A percentile compares a stretch with the other conserved stretches of the same genome.
Conservation (phyloP, 1,284 basidiomycete species). For the Pseudomicrostroma phylloplanum region DNA sequence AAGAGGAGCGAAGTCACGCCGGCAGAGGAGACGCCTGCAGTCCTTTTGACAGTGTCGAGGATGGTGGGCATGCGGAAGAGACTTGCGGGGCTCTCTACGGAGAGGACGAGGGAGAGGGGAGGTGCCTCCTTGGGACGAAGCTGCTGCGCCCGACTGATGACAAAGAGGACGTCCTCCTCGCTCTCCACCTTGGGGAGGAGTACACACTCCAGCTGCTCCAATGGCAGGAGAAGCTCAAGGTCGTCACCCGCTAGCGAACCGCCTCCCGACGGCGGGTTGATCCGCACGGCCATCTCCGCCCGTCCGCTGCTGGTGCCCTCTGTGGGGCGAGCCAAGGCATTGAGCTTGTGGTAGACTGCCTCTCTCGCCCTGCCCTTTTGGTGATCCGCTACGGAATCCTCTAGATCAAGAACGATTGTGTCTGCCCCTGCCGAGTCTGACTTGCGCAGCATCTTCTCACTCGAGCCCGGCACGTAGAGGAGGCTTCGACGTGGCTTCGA, state of each 20-base stretch:
- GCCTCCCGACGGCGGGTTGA: slow-evolving; percentile 41
- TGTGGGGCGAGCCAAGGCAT: slow-evolving; percentile 14
- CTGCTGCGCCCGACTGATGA: slow-evolving; percentile 26
- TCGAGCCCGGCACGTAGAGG: slow-evolving; percentile 5
- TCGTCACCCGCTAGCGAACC: slow-evolving; percentile 28
- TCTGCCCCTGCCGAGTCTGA: slow-evolving; percentile 24
- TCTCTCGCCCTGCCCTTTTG: slow-evolving; percentile 39
- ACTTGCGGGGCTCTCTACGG: slow-evolving; percentile 38
- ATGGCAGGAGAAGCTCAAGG: slow-evolving; percentile 40
- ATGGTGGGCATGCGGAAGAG: slow-evolving; percentile 36
- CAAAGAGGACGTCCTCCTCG: slow-evolving; percentile 28
- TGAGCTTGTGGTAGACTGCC: slow-evolving; percentile 36
- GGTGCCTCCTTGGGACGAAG: slow-evolving; percentile 8
- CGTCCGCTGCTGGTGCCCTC: slow-evolving; percentile 12
- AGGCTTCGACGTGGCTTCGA: neutral
- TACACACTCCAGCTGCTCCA: slow-evolving; percentile 23
- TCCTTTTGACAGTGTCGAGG: slow-evolving; percentile 18
- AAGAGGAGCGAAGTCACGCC: slow-evolving; percentile 39
- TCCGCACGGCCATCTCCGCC: slow-evolving; percentile 40
- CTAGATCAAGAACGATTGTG: slow-evolving; percentile 45
- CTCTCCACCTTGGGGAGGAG: slow-evolving; percentile 46
- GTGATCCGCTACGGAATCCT: slow-evolving; percentile 44
- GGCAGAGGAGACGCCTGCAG: neutral
- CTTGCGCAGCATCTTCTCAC: neutral
- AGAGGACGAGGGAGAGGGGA: slow-evolving; percentile 34